Evolutionary conservation across 1,284 basidiomycete species (phyloP), one percentile per base, ranked within the genome.

Genomic region (Fomes fomentarius): DNA sequence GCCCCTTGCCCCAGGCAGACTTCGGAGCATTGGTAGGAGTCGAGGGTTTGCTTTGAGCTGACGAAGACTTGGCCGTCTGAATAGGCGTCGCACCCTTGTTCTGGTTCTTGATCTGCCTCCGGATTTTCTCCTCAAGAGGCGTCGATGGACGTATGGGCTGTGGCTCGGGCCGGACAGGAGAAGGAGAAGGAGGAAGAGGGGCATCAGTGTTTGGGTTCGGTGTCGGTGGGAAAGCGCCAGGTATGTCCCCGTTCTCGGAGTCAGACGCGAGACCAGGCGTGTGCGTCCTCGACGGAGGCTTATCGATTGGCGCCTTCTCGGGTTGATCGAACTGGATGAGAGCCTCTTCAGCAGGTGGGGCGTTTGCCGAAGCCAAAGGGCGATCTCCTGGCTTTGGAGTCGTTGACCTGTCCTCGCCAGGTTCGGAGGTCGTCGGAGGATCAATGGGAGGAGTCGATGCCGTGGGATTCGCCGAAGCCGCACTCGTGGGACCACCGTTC

Each of bases 161-260:
- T 3, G 7, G 33, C 11, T 19, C 24, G 34, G 49, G 50, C 14
- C n/a, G n/a, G n/a, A n/a, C n/a, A n/a, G n/a, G n/a, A n/a, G n/a
- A n/a, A n/a, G n/a, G n/a, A n/a, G 50, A 39, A 12, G 51, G 14
- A 4, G 51, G 51, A 12, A 52, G 51, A 12, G 51, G 39, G 15
- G 31, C 30, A 10, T 52, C 31, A 8, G 41, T 47, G n/a, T 26
- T 25, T 1, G 43, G 43, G 15, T 17, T 41, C 1, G 51, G 51
- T 2, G 51, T 52, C 30, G 46, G 38, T n/a, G 51, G 51, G 30
- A 52, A 52, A 26, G 51, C 51, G 26, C 51, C 51, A n/a, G 51
- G 51, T 14, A 52, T 52, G 51, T 52, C 51, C 17, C 47, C 44
- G 7, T 46, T 41, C 44, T 52, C 44, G 30, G 34, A 21, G 31